Conservation (phyloP, 345 rosid genomes). For the Microcos paniculata region DNA sequence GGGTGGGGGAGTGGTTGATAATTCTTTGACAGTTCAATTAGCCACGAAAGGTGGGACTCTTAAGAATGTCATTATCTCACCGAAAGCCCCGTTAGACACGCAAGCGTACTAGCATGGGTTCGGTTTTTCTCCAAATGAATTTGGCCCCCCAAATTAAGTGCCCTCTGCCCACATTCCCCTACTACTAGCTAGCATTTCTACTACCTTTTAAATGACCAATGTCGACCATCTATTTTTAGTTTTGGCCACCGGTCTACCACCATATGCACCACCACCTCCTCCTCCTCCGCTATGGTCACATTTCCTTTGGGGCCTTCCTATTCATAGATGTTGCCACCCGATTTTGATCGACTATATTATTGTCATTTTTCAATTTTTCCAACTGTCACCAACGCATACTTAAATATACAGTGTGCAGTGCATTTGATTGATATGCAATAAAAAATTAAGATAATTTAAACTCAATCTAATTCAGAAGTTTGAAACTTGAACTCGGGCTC, state of each 20-base stretch:
- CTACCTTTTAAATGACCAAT: background rate
- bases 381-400: too few relatives aligned
- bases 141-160: background rate
- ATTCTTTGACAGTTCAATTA: slow-evolving; percentile 21
- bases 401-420: too few relatives aligned
- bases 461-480: too few relatives aligned
- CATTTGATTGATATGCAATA: too few relatives aligned
- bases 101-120: slow-evolving; percentile 30
- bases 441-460: too few relatives aligned
- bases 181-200: background rate
- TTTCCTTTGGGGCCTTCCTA: too few relatives aligned
- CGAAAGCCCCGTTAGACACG: slow-evolving; percentile 44
- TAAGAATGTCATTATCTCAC: slow-evolving; percentile 32
- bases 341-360: too few relatives aligned
- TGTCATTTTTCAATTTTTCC: too few relatives aligned
- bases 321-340: too few relatives aligned
- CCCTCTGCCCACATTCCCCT: background rate
- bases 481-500: too few relatives aligned
- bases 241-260: background rate
- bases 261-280: too few relatives aligned
- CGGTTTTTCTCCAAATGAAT: slow-evolving; percentile 21
- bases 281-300: too few relatives aligned
- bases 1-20: background rate
- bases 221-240: background rate
- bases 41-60: slow-evolving; percentile 35